Evolutionary conservation across 192 early-diverging fungal genomes (phyloP).

Genomic region (Dimargaris xerosporica): DNA sequence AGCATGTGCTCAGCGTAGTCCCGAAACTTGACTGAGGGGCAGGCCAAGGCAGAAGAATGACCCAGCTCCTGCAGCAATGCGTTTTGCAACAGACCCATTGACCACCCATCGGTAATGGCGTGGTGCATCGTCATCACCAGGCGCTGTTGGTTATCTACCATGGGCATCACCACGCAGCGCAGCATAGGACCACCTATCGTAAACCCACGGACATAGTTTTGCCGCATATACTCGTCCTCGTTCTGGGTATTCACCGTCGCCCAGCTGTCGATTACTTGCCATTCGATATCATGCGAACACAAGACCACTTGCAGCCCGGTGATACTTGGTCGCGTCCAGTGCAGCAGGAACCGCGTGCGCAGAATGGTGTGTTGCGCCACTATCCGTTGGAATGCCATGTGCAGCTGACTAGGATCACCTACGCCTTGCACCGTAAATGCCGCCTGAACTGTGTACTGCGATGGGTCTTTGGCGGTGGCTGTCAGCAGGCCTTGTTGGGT

Average conservation of each 20-base stretch:
- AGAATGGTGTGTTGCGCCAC: neutral
- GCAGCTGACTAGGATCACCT: neutral
- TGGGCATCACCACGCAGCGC: neutral
- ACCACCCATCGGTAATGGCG: slow-evolving; percentile 7
- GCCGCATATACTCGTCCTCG: neutral
- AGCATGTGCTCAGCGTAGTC: neutral
- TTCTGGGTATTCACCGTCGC: neutral
- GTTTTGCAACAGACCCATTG: neutral
- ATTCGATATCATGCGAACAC: neutral
- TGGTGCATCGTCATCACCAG: neutral
- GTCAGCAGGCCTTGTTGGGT: neutral
- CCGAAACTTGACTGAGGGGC: neutral
- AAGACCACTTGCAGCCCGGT: neutral
- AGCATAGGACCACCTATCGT: neutral
- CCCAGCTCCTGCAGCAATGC: neutral
- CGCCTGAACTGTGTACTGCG: neutral
- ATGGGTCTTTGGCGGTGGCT: neutral
- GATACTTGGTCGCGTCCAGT: neutral
- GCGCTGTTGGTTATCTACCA: neutral
- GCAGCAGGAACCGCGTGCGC: neutral
- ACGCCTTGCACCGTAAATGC: slow-evolving; percentile 1
- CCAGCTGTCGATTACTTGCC: neutral
- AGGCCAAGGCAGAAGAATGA: neutral
- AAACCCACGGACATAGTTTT: neutral
- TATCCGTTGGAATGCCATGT: neutral